Base-by-base conservation (phyloP, 75 land plant species). In the Pinus tabuliformis region DNA sequence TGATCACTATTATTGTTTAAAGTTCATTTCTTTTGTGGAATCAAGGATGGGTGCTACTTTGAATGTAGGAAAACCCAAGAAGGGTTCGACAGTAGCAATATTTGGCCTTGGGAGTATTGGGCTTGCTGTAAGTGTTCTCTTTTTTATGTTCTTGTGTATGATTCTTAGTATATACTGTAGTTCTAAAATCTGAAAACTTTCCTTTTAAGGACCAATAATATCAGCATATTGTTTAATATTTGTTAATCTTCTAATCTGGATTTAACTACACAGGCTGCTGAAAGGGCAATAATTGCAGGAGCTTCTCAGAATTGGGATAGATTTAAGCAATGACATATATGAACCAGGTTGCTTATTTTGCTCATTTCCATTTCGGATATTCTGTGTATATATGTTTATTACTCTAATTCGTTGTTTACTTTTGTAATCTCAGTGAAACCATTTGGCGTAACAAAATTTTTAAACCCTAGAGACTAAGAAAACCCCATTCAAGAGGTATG, bases 271-370 rank as follows among this genome's bases (percentile, higher is more conserved):
- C 80, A 78, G 91, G 93, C 88, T 82, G 86, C 84, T 20, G 91
- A 88, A 80, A 91, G 93, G 33, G 91, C 89, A 28, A 82, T 87
- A 73, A 70, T 88, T 33, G 78, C 92, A 65, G 90, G 95, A 13
- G 95, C 95, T 59, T 88, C 90, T 36, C 83, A 86, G 49, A 16
- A 92, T 90, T 79, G 91, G 93, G 49, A 81, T 91, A 39, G 95
- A 92, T 83, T 14, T 88, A 70, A 91, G 86, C 66, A 65, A 82
- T 2, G 80, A 28, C 5, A 82, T 83, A 70, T 89, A 86, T 65
- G 87, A 83, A 49, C 76, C 74, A 83, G 89, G 93, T 93, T 11
- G 11, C 11, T 9, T 49, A 49, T 49, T 39, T 39, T 9, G 12
- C 54, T 1, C 54, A 49, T 9, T 49, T 11, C 12, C 11, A 49